Evolutionary conservation across 768 basidiomycete genomes (phyloP).

Genomic region (Panus rudis): DNA sequence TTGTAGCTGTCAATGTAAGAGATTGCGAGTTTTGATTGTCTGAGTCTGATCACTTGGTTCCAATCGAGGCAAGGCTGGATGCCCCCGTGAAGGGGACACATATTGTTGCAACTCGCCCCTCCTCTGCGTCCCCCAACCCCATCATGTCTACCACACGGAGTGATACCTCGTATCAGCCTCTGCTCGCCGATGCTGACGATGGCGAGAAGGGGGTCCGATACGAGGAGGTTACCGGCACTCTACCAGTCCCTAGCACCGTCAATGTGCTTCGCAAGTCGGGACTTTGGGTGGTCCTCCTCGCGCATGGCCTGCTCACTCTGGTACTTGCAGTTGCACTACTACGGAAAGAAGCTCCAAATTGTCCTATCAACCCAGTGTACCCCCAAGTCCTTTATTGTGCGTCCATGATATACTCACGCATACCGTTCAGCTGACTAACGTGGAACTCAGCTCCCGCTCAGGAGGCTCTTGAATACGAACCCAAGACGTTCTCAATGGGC

Average conservation of each 20-base stretch:
- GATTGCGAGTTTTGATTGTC: too few species aligned
- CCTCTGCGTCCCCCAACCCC: too few species aligned
- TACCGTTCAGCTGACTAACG: neutral
- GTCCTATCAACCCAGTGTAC: neutral
- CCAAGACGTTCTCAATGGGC: neutral
- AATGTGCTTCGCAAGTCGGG: neutral
- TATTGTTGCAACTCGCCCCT: too few species aligned
- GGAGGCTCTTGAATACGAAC: constrained; percentile 3
- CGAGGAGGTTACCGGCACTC: neutral
- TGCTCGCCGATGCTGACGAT: neutral
- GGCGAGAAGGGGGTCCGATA: neutral
- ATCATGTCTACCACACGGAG: too few species aligned
- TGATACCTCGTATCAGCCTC: too few species aligned
- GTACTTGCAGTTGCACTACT: neutral
- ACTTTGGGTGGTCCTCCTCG: neutral
- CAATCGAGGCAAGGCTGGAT: too few species aligned
- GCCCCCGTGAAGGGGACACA: too few species aligned
- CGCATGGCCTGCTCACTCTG: neutral
- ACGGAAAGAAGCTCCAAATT: neutral
- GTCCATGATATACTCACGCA: neutral
- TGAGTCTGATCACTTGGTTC: too few species aligned
- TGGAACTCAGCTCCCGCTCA: constrained; percentile 4
- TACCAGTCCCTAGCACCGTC: neutral
- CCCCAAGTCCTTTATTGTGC: constrained; percentile 6
- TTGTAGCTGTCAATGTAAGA: too few species aligned